phyloP scores from a whole-genome alignment of 495 filamentous ascomycete species.

The Bombardia bombarda region DNA sequence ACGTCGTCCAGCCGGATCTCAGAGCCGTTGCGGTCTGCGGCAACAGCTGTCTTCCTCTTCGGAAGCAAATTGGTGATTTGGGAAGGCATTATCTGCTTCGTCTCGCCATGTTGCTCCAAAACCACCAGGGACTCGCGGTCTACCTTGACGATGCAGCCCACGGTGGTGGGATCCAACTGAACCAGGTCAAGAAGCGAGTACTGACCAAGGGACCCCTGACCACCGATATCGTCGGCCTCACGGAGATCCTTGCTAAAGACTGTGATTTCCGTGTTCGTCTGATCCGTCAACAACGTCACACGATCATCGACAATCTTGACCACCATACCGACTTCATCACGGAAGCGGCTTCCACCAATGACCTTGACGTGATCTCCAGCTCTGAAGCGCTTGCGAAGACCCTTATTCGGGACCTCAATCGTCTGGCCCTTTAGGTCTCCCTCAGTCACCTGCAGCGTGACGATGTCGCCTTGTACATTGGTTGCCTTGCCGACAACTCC shows the following conservation, averaged over 20 bases:
- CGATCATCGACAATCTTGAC: constrained; percentile 84
- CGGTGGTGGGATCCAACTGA: constrained; percentile 85
- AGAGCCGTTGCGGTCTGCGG: constrained; percentile 86
- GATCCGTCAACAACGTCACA: constrained; percentile 86
- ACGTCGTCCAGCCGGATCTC: constrained; percentile 89
- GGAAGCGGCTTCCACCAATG: constrained; percentile 86
- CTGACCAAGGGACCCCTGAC: constrained; percentile 67
- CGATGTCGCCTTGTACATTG: constrained; percentile 85
- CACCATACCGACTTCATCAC: constrained; percentile 94
- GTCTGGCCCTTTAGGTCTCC: constrained; percentile 74
- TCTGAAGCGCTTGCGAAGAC: constrained; percentile 85
- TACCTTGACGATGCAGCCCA: constrained; percentile 88
- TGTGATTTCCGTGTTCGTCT: constrained; percentile 85
- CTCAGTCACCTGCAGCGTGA: constrained; percentile 78
- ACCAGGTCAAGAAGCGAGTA: constrained; percentile 91
- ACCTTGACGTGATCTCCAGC: constrained; percentile 98
- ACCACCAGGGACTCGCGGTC: constrained; percentile 87
- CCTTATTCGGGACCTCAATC: constrained; percentile 88
- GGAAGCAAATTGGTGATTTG: constrained; percentile 84
- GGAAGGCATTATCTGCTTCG: constrained; percentile 74
- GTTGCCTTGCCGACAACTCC: constrained; percentile 79
- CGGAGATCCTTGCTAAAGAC: constrained; percentile 97
- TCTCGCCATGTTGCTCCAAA: constrained; percentile 81
- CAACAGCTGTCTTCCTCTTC: constrained; percentile 71
- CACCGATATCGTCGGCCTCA: constrained; percentile 83